phyloP scores from a whole-genome alignment of 1,284 basidiomycete genomes.

The Mycena citricolor region DNA sequence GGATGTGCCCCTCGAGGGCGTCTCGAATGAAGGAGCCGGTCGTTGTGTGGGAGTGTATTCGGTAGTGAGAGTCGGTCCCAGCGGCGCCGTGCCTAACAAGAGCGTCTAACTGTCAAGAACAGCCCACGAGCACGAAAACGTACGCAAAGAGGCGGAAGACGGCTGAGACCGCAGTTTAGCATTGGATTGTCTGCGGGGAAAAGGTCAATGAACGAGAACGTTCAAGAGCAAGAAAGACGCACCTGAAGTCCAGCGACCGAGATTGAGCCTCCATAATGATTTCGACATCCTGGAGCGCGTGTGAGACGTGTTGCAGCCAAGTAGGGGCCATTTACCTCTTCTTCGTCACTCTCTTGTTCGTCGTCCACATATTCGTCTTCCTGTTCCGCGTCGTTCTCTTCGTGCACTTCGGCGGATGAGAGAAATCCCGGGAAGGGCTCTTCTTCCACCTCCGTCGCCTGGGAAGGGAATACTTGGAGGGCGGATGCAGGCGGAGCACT shows the following conservation, averaged over 20 bases:
- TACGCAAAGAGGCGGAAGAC: constrained; percentile 8
- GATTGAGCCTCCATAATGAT: constrained; percentile 75
- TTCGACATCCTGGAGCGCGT: constrained; percentile 63
- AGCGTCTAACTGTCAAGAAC: too few relatives aligned
- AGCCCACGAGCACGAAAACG: too few relatives aligned
- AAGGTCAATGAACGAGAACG: too few relatives aligned
- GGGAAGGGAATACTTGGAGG: too few relatives aligned
- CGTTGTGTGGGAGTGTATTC: constrained; percentile 89
- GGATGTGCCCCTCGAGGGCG: constrained; percentile 26
- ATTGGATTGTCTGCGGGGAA: constrained; percentile 11
- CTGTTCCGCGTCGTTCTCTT: constrained; percentile 34
- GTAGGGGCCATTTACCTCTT: constrained; percentile 39
- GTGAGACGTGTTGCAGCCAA: not conserved
- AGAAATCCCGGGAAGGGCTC: too few relatives aligned
- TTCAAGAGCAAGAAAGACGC: constrained; percentile 23
- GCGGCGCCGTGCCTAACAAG: too few relatives aligned
- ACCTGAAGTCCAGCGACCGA: constrained; percentile 76
- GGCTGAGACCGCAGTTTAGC: constrained; percentile 6
- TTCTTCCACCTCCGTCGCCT: too few relatives aligned
- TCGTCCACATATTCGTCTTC: constrained; percentile 37
- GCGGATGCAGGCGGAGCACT: constrained; percentile 24
- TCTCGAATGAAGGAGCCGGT: constrained; percentile 39
- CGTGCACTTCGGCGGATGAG: too few relatives aligned
- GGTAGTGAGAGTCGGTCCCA: constrained; percentile 76
- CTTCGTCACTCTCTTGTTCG: constrained; percentile 44